Evolutionary conservation across 805 yeast genomes (phyloP).

Genomic region (Isabelozyma pseudorhagii): DNA sequence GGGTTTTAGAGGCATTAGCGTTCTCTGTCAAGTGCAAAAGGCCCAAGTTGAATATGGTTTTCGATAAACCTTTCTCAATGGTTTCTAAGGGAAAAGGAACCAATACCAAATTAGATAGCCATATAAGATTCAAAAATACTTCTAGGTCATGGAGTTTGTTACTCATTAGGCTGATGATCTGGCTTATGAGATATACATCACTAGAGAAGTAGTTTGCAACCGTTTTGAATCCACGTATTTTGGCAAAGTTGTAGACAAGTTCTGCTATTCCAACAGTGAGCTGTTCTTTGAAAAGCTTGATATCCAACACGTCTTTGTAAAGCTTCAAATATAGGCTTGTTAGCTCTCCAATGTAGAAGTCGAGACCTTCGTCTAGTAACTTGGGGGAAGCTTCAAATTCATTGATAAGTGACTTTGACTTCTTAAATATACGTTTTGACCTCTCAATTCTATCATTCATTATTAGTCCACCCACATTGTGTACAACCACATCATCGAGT

Average conservation of each 20-base stretch:
- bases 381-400: conserved; percentile 56
- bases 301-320: background rate
- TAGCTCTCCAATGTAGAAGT: conserved; percentile 26
- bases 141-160: conserved; percentile 16
- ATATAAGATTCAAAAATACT: conserved; percentile 48
- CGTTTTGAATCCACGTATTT: conserved; percentile 63
- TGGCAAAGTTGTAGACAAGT: conserved; percentile 58
- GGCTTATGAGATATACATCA: conserved; percentile 49
- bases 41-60: conserved; percentile 33
- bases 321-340: conserved; percentile 22
- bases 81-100: conserved; percentile 65
- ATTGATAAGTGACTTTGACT: conserved; percentile 26
- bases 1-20: conserved; percentile 52
- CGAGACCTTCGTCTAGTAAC: conserved; percentile 43
- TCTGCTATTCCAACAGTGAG: conserved; percentile 17
- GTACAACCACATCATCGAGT: background rate
- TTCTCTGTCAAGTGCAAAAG: conserved; percentile 23
- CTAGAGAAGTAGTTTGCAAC: conserved; percentile 59
- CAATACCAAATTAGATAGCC: conserved; percentile 70
- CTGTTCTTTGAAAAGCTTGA: conserved; percentile 16
- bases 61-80: conserved; percentile 30
- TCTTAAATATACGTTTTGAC: conserved; percentile 4
- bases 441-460: conserved; percentile 6
- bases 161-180: conserved; percentile 14
- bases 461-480: background rate